Evolutionary conservation across 1,284 basidiomycete species (phyloP).

Genomic region (Retiboletus flavoniger): DNA sequence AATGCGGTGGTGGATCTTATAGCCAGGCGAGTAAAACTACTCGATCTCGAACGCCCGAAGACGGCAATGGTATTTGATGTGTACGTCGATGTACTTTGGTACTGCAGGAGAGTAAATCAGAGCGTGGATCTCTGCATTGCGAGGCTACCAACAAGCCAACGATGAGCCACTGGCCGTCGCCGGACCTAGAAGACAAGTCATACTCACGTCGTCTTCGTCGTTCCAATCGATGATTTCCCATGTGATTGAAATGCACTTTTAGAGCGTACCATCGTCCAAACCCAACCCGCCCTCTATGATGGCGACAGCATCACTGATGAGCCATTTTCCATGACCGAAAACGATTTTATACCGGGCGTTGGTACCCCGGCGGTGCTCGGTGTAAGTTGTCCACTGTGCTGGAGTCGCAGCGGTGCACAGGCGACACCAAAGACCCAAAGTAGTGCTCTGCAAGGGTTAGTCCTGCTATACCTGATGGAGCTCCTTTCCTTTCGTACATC

Average conservation of each 20-base stretch:
- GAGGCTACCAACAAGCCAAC: constrained; percentile 5
- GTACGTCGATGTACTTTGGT: constrained; percentile 18
- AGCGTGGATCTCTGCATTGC: constrained; percentile 5
- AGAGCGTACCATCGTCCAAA: constrained; percentile 5
- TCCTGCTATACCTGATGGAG: no score
- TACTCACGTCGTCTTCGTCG: constrained; percentile 5
- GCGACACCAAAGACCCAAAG: constrained; percentile 13
- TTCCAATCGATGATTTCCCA: neutral
- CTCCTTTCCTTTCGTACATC: neutral
- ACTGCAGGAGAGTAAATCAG: constrained; percentile 11
- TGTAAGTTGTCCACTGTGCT: constrained; percentile 11
- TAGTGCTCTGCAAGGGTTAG: constrained; percentile 8
- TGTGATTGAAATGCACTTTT: constrained; percentile 12
- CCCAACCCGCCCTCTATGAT: constrained; percentile 5
- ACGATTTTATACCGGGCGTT: neutral
- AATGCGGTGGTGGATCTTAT: constrained; percentile 6
- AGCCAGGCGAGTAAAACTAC: constrained; percentile 20
- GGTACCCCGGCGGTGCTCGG: constrained; percentile 6
- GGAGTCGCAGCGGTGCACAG: constrained; percentile 1
- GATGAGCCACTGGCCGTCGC: neutral
- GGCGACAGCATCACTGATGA: constrained; percentile 1
- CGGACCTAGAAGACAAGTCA: no score
- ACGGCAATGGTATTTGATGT: constrained; percentile 14
- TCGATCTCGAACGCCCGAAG: constrained; percentile 1
- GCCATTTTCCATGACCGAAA: neutral